Evolutionary conservation across 2,329 filamentous ascomycete genomes (phyloP), one percentile per base, ranked within the genome.

Genomic region (Aspergillus pseudoviridinutans): DNA sequence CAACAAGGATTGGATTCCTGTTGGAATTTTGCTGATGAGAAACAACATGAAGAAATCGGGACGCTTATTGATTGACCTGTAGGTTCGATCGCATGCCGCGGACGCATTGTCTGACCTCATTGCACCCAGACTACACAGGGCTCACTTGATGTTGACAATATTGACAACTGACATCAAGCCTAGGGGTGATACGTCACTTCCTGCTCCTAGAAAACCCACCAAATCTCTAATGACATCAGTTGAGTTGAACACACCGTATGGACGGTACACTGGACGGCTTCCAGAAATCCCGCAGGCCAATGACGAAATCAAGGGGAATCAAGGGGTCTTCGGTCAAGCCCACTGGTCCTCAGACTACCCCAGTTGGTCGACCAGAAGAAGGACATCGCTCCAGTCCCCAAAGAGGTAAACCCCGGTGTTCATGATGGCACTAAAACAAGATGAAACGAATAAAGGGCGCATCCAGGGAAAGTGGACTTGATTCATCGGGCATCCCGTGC

Each of bases 71-170:
- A 81, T 96, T 52, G 92, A 92, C 1, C 74, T 96, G 24, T 97
- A 96, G 46, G 96, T 95, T 70, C 84, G 91, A 53, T 80, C 82
- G 0, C 77, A 82, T 10, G 76, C 78, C 24, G 73, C 81, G 8
- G 75, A 81, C 3, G 76, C 80, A 3, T 69, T 85, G 1, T 76
- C 83, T 2, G 69, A 77, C 0, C 75, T 83, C 2, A 64, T 81
- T 0, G 87, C 85, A 32, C 92, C 92, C 0, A 94, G 90, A 0
- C 79, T 97, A 22, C 92, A 89, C 63, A 79, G 97, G 3, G 81
- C 96, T 1, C 91, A 92, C 0, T 74, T 97, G 0, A 80, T 80
- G 12, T 35, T 35, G 12, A 35, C 32, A 14, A 17, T 10, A 81
- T 94, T 1, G 68, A 67, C 25, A 53, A 69, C 94, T 1, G 68